Percentiles rank a stretch among this genome's conserved stretches.
These are phyloP conservation scores for Sporothrix globosa DNA, from an alignment of 2,329 filamentous ascomycete genomes.

Conservation along the genomic window DNA sequence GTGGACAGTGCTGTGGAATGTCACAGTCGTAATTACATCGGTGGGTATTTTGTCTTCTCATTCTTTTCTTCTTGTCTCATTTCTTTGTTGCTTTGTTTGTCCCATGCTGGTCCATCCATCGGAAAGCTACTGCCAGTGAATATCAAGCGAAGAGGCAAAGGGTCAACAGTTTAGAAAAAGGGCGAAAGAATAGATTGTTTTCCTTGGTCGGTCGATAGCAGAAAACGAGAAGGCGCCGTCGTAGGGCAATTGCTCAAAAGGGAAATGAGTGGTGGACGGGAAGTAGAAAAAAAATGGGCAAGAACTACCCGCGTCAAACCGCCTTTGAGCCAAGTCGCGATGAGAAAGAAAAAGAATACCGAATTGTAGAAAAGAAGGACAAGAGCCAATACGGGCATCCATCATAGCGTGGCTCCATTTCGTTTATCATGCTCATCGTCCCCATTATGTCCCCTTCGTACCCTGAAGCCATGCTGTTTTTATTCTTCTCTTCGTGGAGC, in stretches of 20 bases:
- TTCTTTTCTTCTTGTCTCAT: not conserved
- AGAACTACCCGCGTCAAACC: conserved; percentile 17
- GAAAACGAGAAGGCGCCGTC: conserved; percentile 23
- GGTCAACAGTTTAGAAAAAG: not conserved
- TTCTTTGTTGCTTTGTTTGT: conserved; percentile 19
- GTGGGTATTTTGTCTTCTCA: too few relatives aligned
- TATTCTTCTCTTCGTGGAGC: not conserved
- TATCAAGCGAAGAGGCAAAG: not conserved
- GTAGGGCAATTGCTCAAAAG: conserved; percentile 29
- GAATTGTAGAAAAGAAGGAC: not conserved
- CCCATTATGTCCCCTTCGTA: not conserved
- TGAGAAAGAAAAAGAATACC: not conserved
- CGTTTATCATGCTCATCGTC: not conserved
- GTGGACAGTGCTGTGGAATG: not conserved
- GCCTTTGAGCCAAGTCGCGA: not conserved
- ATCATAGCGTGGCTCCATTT: conserved; percentile 16
- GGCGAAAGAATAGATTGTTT: conserved; percentile 4
- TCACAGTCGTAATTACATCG: too few relatives aligned
- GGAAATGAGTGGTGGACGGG: conserved; percentile 27
- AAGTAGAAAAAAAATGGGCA: conserved; percentile 22
- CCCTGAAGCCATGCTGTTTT: conserved; percentile 4
- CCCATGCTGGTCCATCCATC: not conserved
- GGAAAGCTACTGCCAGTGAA: not conserved
- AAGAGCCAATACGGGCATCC: conserved; percentile 6
- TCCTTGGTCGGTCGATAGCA: conserved; percentile 17